phyloP scores from a whole-genome alignment of 1,139 yeast genomes.

The Wickerhamomyces sp. region DNA sequence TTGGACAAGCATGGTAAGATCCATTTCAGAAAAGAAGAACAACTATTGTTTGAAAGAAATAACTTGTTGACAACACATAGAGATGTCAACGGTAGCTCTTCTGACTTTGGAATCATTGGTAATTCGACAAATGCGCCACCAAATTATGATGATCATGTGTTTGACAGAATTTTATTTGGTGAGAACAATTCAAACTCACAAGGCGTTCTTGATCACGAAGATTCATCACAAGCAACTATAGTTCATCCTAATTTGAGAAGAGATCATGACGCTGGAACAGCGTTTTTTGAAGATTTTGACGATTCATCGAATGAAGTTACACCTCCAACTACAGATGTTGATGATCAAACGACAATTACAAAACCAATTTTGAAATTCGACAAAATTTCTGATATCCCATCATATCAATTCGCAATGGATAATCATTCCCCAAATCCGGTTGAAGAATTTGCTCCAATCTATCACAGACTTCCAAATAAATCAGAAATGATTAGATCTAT shows the following conservation, averaged over 20 bases:
- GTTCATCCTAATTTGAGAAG: not conserved
- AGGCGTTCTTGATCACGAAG: not conserved
- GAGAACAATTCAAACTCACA: constrained; percentile 17
- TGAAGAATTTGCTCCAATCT: constrained; percentile 34
- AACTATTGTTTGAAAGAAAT: constrained; percentile 29
- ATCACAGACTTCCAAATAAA: no score
- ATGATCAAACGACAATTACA: constrained; percentile 9
- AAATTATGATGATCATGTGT: constrained; percentile 69
- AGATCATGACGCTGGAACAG: not conserved
- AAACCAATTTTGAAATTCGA: constrained; percentile 25
- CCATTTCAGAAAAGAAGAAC: constrained; percentile 36
- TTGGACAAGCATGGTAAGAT: constrained; percentile 47
- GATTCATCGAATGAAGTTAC: not conserved
- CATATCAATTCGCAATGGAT: constrained; percentile 35
- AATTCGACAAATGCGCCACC: constrained; percentile 69
- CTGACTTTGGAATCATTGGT: constrained; percentile 82
- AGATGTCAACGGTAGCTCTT: constrained; percentile 39
- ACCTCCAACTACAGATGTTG: constrained; percentile 1
- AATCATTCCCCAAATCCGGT: constrained; percentile 23
- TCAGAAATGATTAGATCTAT: no score
- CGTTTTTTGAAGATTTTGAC: no score
- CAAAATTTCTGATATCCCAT: constrained; percentile 31
- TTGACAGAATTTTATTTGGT: constrained; percentile 54
- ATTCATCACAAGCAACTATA: not conserved
- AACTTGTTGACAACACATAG: constrained; percentile 9